phyloP scores from a whole-genome alignment of 148 eudicot species.

The Vaccinium corymbosum region DNA sequence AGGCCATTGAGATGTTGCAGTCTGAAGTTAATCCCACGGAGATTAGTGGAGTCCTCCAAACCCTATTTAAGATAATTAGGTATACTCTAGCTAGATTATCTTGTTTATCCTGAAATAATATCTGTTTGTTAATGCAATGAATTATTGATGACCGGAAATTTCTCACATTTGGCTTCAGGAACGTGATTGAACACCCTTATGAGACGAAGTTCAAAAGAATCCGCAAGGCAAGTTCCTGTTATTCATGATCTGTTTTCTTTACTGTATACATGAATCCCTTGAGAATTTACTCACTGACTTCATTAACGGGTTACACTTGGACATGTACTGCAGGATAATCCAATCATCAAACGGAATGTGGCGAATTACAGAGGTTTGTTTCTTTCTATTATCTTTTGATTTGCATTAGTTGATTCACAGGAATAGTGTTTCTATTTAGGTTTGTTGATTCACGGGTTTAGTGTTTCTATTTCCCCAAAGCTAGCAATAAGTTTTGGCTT shows the following conservation, averaged over 20 bases:
- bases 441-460: slow-evolving; percentile 9
- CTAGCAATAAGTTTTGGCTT: background rate
- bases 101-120: background rate
- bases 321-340: slow-evolving; percentile 63
- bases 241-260: background rate
- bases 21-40: slow-evolving; percentile 52
- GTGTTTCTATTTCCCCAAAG: background rate
- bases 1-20: slow-evolving; percentile 50
- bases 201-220: slow-evolving; percentile 69
- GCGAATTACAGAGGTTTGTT: slow-evolving; percentile 53
- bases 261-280: background rate
- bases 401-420: background rate
- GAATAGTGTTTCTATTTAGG: slow-evolving; percentile 29
- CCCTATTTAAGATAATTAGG: slow-evolving; percentile 75
- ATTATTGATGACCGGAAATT: slow-evolving; percentile 8
- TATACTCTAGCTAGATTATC: slow-evolving; percentile 5
- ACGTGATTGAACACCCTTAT: slow-evolving; percentile 67
- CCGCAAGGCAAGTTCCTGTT: slow-evolving; percentile 55
- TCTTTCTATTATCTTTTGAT: background rate
- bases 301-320: background rate
- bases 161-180: slow-evolving; percentile 45
- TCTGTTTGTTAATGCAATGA: slow-evolving; percentile 1
- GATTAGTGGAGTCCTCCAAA: slow-evolving; percentile 48
- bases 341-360: slow-evolving; percentile 53
- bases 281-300: background rate